These are phyloP conservation scores for Epichloe bromicola DNA, from an alignment of 2,329 filamentous ascomycete species.

Conservation along the genomic window DNA sequence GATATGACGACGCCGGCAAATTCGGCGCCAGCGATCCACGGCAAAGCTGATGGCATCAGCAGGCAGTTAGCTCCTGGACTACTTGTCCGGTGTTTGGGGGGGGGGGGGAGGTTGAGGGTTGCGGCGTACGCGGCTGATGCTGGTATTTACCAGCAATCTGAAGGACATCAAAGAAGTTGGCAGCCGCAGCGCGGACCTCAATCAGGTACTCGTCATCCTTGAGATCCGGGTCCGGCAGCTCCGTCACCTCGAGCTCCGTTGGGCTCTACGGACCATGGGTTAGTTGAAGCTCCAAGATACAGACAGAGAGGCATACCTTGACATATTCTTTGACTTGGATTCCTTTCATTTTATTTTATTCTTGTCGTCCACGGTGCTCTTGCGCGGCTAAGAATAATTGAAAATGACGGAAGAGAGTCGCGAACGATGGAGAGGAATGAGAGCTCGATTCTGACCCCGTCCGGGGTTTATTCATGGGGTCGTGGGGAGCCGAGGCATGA, in stretches of 20 bases:
- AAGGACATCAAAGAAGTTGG: conserved; percentile 95
- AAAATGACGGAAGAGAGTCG: background rate
- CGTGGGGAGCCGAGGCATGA: conserved; percentile 3
- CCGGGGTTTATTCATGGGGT: background rate
- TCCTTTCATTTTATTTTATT: conserved; percentile 3
- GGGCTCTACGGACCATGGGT: conserved; percentile 44
- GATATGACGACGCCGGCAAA: conserved; percentile 70
- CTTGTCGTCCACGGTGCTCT: background rate
- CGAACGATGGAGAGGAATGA: background rate
- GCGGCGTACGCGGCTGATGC: conserved; percentile 54
- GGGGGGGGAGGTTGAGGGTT: too few species aligned
- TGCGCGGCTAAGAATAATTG: background rate
- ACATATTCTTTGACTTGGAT: conserved; percentile 7
- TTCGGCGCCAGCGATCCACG: conserved; percentile 78
- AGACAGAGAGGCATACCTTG: conserved; percentile 1
- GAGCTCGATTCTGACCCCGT: background rate
- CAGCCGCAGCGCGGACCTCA: conserved; percentile 71
- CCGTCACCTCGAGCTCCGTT: conserved; percentile 60
- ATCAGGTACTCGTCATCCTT: conserved; percentile 69
- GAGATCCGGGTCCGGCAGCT: conserved; percentile 63
- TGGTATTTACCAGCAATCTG: conserved; percentile 96
- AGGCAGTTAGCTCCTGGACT: background rate
- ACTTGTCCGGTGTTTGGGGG: background rate
- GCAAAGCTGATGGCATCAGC: conserved; percentile 40
- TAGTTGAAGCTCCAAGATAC: background rate